phyloP scores from a whole-genome alignment of 768 basidiomycete species.

The Kwoniella heveanensis region DNA sequence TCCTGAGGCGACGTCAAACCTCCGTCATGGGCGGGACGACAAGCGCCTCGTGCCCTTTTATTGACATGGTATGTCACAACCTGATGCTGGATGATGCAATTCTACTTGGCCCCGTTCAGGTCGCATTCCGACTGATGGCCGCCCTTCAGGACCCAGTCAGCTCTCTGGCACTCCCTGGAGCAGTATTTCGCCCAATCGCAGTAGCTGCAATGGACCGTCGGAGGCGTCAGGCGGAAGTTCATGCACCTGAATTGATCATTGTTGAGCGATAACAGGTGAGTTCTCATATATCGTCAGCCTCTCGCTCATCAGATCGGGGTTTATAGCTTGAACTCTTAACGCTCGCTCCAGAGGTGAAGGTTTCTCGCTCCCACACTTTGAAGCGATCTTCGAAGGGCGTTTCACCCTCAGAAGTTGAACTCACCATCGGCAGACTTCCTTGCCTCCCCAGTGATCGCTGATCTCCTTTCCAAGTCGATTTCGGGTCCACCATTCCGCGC shows the following conservation, averaged over 20 bases:
- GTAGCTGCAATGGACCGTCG: conserved; percentile 25
- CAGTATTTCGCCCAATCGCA: conserved; percentile 52
- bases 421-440: conserved; percentile 47
- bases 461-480: conserved; percentile 29
- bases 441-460: conserved; percentile 39
- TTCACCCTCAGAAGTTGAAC: too few relatives aligned
- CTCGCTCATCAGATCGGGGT: too few relatives aligned
- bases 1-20: too few relatives aligned
- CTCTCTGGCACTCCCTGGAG: conserved; percentile 49
- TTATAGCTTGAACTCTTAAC: too few relatives aligned
- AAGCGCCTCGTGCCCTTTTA: too few relatives aligned
- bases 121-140: conserved; percentile 48
- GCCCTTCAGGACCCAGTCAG: conserved; percentile 43
- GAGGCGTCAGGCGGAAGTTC: conserved; percentile 28
- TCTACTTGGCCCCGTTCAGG: neutral
- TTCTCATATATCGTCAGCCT: too few relatives aligned
- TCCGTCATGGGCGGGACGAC: too few relatives aligned
- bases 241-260: conserved; percentile 34
- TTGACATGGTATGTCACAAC: too few relatives aligned
- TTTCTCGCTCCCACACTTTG: too few relatives aligned
- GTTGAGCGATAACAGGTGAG: neutral
- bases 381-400: too few relatives aligned
- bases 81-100: too few relatives aligned
- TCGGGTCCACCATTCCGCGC: conserved; percentile 40
- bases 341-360: too few relatives aligned